A percentile compares a stretch with the other conserved stretches of the same genome.
phyloP scores from a whole-genome alignment of 352 stramenopile genomes.

The Phytophthora meadii region DNA sequence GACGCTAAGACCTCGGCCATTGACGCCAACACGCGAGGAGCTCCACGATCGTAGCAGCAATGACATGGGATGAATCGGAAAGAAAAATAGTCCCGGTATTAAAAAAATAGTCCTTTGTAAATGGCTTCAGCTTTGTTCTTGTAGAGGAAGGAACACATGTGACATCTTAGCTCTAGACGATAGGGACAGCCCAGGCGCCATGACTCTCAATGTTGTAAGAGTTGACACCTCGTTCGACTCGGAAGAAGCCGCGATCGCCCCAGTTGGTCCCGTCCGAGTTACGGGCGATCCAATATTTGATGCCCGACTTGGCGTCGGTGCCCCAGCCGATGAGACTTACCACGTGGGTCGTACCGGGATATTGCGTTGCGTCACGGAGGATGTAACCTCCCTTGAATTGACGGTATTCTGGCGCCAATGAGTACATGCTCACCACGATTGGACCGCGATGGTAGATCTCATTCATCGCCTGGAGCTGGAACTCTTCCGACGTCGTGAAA shows the following conservation, averaged over 20 bases:
- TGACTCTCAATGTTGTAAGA: slow-evolving; percentile 84
- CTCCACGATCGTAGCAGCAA: slow-evolving; percentile 12
- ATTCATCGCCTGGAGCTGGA: slow-evolving; percentile 89
- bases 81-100: slow-evolving; percentile 12
- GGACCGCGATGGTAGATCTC: slow-evolving; percentile 97
- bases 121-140: slow-evolving; percentile 17
- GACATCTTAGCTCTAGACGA: slow-evolving; percentile 39
- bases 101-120: slow-evolving; percentile 20
- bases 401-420: slow-evolving; percentile 66
- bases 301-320: slow-evolving; percentile 63
- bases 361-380: slow-evolving; percentile 85
- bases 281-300: slow-evolving; percentile 97
- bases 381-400: slow-evolving; percentile 94
- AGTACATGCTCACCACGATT: slow-evolving; percentile 94
- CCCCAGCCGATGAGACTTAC: slow-evolving; percentile 97
- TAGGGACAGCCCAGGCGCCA: slow-evolving; percentile 74
- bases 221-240: slow-evolving; percentile 71
- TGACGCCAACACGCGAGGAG: slow-evolving; percentile 3
- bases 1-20: slow-evolving; percentile 57
- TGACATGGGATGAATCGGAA: too few relatives aligned
- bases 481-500: slow-evolving; percentile 65
- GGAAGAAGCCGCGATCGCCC: slow-evolving; percentile 79
- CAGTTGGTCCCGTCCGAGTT: slow-evolving; percentile 91
- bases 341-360: slow-evolving; percentile 87
- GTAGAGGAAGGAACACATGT: neutral